Base-by-base conservation (phyloP, 2,329 filamentous ascomycete species). In the Keithomyces neogunnii region DNA sequence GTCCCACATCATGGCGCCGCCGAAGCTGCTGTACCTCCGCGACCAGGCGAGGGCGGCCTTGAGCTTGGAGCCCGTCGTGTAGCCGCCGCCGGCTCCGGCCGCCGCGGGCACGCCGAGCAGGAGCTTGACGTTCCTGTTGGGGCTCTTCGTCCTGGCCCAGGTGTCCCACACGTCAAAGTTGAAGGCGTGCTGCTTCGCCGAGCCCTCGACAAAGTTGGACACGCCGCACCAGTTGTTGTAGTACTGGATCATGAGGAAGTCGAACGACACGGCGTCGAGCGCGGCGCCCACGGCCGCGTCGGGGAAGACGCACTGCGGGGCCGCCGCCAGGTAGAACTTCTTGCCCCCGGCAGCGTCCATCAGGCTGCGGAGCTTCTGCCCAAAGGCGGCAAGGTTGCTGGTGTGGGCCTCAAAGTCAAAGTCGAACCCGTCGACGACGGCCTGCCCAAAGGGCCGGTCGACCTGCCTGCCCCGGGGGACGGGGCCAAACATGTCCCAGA, bases 401-500 rank as follows among this genome's bases (percentile, higher is more conserved):
- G 78, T 76, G 3, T 66, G 65, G 4, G 78, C 72, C 68, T 89
- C 86, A 55, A 89, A 83, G 64, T 90, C 86, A 56, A 89, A 81
- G 67, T 90, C 86, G 64, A 90, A 89, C 4, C 87, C 87, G 63
- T 90, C 85, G 13, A 48, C 45, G 8, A 40, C 50, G 13, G 50
- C 50, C 1, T 47, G 33, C 9, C 52, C 52, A 28, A 53, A 53
- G 1, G 86, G 86, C 7, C 87, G 80, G 51, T 79, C 73, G 6
- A 70, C 70, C 1, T 64, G 66, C 40, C 66, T 72, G 32, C 66
- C 70, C 10, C 67, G 59, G 38, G 65, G 61, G 6, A 66, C 62
- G 4, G 85, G 82, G 2, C 86, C 86, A 63, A 89, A 89, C 55
- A 83, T 85, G 48, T 78, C 72, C 86, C 86, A 90, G 51, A 90